Evolutionary conservation across 331 rosid species (phyloP).

Genomic region (Spiraea crenata): DNA sequence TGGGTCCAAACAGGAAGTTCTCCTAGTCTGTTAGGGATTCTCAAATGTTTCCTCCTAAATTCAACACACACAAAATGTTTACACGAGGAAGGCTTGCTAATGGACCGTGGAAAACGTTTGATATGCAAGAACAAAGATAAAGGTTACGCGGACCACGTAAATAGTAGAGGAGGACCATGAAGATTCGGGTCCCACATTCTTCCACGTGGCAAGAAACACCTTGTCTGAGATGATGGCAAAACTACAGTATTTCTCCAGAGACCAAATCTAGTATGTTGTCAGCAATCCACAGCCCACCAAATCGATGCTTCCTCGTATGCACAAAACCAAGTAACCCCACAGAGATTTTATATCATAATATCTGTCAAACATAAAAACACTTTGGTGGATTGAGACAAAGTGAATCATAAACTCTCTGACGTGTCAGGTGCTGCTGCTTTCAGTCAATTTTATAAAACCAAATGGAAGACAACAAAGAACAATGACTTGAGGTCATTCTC

Average conservation of each 20-base stretch:
- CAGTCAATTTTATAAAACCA: conserved; percentile 12
- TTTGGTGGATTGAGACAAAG: background rate
- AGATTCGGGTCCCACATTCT: conserved; percentile 18
- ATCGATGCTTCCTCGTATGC: conserved; percentile 14
- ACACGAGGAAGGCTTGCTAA: no score
- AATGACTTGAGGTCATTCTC: no score
- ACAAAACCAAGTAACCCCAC: conserved; percentile 19
- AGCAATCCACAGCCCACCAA: conserved; percentile 24
- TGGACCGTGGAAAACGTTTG: no score
- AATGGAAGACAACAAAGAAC: conserved; percentile 4
- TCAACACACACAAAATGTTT: no score
- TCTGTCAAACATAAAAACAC: background rate
- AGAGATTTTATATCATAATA: background rate
- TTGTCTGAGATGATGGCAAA: conserved; percentile 6
- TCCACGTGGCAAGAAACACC: conserved; percentile 1
- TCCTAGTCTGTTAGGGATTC: no score
- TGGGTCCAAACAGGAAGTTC: no score
- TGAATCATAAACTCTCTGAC: conserved; percentile 16
- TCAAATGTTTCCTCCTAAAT: no score
- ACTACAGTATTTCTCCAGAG: background rate
- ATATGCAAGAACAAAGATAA: no score
- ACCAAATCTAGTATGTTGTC: conserved; percentile 11
- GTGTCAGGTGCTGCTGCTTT: conserved; percentile 8
- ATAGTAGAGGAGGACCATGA: background rate
- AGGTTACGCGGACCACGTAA: no score